Conservation (phyloP, 169 alveolate species). For the Amoebophrya sp. region DNA sequence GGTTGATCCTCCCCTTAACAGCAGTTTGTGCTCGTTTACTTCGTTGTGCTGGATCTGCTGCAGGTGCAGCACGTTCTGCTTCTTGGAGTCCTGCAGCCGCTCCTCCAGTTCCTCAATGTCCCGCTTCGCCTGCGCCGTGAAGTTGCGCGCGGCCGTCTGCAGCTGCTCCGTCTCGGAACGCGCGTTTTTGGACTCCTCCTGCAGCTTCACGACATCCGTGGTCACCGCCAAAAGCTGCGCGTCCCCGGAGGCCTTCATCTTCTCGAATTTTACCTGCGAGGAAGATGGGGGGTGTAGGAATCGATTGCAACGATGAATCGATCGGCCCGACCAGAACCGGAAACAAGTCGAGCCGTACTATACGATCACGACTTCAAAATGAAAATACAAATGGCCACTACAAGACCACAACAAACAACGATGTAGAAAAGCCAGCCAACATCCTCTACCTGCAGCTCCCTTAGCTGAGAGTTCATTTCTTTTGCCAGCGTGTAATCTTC, state of each 20-base stretch:
- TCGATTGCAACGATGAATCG: too few species aligned
- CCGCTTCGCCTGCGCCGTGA: background rate
- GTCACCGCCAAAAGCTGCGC: background rate
- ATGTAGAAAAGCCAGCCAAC: too few species aligned
- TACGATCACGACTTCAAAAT: too few species aligned
- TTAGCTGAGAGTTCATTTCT: background rate
- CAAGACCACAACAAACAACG: too few species aligned
- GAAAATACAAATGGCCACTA: too few species aligned
- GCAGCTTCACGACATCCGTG: background rate
- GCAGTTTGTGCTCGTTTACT: background rate
- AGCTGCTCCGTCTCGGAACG: background rate
- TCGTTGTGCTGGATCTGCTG: conserved; percentile 2
- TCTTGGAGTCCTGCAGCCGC: background rate
- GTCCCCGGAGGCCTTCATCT: background rate
- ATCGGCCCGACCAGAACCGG: too few species aligned
- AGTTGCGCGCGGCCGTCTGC: background rate
- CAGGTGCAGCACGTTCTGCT: background rate
- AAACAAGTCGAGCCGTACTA: too few species aligned
- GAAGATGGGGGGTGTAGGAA: too few species aligned
- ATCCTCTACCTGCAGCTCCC: too few species aligned
- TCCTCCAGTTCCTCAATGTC: conserved; percentile 3
- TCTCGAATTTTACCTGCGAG: background rate
- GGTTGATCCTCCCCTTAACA: background rate
- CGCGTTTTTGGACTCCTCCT: background rate
- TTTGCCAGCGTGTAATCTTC: background rate